Base-by-base conservation (phyloP, 345 rosid genomes). In the Pelargonium nanum region DNA sequence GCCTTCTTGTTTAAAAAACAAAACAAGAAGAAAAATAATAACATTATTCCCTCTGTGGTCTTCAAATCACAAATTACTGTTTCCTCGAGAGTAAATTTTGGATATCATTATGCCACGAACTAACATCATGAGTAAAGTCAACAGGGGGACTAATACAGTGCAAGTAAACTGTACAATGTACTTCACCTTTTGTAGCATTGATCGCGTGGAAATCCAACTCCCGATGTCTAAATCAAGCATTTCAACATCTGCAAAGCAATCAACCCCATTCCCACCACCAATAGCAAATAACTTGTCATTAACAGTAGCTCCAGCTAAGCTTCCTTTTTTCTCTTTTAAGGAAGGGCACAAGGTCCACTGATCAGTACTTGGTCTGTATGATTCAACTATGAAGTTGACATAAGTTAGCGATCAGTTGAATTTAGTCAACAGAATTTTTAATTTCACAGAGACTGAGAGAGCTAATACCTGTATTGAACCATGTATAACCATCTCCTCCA, bases 151-250 rank as follows among this genome's bases (percentile, higher is more conserved):
- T 22, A 22, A 22, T 40, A 26, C 40, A 53, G 15, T 19, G n/a
- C 26, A 56, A 56, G 26, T 24, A 9, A 21, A 1, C 21, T 25
- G 30, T 30, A 6, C 26, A 56, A 68, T 61, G 53, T 13, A 25
- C 1, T 34, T 40, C 62, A 89, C 97, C 97, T 75, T 71, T 62
- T 83, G 81, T 52, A 68, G 70, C 92, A 89, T 80, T 44, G 97
- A 83, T 48, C 73, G 77, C 23, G 82, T 56, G 55, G 51, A 67
- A 30, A 86, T 83, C 97, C 97, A 89, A 64, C 53, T 76, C 53
- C 88, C 92, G 4, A 84, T 59, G 66, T 80, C 79, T 61, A 82
- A 79, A 75, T 89, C 92, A 71, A 89, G 81, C 86, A 87, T 85
- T 77, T 87, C 97, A 60, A 89, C 95, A 51, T 89, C 92, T 55